Conservation (phyloP, 495 filamentous ascomycete genomes). For the Penicillium odoratum region DNA sequence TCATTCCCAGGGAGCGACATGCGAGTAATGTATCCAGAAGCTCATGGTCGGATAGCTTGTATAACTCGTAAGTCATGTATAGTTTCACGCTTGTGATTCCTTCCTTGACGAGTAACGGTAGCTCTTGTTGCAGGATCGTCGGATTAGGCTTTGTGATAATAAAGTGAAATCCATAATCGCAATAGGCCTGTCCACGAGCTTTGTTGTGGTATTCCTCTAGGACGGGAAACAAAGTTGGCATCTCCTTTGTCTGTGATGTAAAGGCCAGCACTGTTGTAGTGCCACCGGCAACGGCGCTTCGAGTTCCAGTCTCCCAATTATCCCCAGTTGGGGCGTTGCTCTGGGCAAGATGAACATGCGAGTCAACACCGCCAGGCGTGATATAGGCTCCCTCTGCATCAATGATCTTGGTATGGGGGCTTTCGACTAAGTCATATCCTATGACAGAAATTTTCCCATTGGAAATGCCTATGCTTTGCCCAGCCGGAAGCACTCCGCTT, state of each 20-base stretch:
- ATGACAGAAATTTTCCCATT: conserved; percentile 7
- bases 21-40: conserved; percentile 52
- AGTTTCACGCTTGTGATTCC: conserved; percentile 59
- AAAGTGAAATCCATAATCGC: conserved; percentile 63
- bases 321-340: conserved; percentile 50
- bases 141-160: conserved; percentile 54
- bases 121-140: conserved; percentile 44
- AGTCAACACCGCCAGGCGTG: conserved; percentile 44
- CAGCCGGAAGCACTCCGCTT: conserved; percentile 7
- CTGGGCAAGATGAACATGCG: conserved; percentile 47
- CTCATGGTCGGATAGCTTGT: conserved; percentile 55
- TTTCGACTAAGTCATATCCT: conserved; percentile 6
- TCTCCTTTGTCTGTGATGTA: conserved; percentile 52
- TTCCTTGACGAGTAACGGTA: conserved; percentile 37
- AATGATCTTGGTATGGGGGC: conserved; percentile 8
- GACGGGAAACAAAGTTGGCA: conserved; percentile 48
- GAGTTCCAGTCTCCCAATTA: conserved; percentile 47
- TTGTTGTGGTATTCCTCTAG: conserved; percentile 49
- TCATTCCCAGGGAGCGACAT: conserved; percentile 7
- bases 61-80: conserved; percentile 63
- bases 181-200: conserved; percentile 50
- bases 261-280: conserved; percentile 63
- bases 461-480: conserved; percentile 9
- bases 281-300: conserved; percentile 59
- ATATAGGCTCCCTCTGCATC: conserved; percentile 16